Evolutionary conservation across 352 stramenopile species (phyloP).

Genomic region (Phytophthora litchii): DNA sequence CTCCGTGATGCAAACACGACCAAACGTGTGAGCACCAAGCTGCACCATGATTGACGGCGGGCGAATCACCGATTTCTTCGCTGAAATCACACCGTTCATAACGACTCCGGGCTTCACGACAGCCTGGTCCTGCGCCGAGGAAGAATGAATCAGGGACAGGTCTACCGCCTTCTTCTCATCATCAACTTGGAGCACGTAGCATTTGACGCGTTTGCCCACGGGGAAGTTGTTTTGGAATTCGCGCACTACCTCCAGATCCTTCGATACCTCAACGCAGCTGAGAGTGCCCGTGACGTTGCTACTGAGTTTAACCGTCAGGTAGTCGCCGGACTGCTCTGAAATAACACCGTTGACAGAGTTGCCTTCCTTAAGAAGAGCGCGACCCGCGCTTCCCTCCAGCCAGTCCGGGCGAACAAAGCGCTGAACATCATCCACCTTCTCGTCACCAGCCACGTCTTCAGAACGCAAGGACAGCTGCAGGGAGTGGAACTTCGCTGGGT

Average conservation of each 20-base stretch:
- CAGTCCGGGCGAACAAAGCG: constrained; percentile 77
- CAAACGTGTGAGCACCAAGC: constrained; percentile 73
- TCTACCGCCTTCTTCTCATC: constrained; percentile 78
- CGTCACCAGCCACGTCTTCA: constrained; percentile 44
- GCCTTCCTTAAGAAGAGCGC: constrained; percentile 64
- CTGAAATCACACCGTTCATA: constrained; percentile 77
- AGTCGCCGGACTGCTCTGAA: constrained; percentile 59
- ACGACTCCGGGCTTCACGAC: constrained; percentile 52
- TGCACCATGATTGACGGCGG: constrained; percentile 88
- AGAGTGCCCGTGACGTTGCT: constrained; percentile 72
- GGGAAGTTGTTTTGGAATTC: constrained; percentile 75
- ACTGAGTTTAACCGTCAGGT: constrained; percentile 72
- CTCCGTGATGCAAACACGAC: constrained; percentile 85
- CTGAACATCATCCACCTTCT: constrained; percentile 44
- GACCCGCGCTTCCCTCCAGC: constrained; percentile 69
- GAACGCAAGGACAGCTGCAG: constrained; percentile 75
- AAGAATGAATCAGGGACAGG: constrained; percentile 65
- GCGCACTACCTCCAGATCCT: constrained; percentile 59
- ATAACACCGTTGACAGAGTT: constrained; percentile 73
- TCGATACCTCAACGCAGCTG: constrained; percentile 70
- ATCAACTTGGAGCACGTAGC: constrained; percentile 69
- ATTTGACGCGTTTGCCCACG: constrained; percentile 77
- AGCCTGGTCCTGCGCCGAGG: constrained; percentile 33
- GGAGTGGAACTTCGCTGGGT: constrained; percentile 75
- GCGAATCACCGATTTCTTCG: constrained; percentile 74